Conservation (phyloP, 345 rosid species). For the Erucastrum elatum region DNA sequence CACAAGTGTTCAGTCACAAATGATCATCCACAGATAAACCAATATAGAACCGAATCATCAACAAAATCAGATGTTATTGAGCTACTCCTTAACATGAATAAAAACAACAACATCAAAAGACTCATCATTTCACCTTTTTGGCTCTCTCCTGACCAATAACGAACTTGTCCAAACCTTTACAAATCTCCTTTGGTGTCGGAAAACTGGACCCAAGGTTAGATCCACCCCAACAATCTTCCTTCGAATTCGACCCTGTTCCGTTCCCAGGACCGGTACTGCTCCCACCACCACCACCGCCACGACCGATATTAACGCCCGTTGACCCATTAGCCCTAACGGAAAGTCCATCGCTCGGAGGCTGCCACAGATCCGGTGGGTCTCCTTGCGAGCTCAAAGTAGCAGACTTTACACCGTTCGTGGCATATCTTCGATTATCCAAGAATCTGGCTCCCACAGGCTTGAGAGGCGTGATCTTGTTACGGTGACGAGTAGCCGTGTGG, state of each 20-base stretch:
- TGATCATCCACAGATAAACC: no score
- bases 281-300: slow-evolving; percentile 29
- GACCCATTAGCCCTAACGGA: slow-evolving; percentile 51
- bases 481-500: slow-evolving; percentile 49
- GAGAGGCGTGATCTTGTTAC: slow-evolving; percentile 55
- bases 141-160: slow-evolving; percentile 98
- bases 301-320: slow-evolving; percentile 41
- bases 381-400: slow-evolving; percentile 56
- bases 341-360: slow-evolving; percentile 89
- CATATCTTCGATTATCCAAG: slow-evolving; percentile 42
- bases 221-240: slow-evolving; percentile 92
- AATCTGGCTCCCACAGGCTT: slow-evolving; percentile 56
- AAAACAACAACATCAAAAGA: not conserved
- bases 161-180: slow-evolving; percentile 86
- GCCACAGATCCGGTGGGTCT: slow-evolving; percentile 99
- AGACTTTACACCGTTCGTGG: slow-evolving; percentile 16
- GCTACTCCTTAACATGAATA: no score
- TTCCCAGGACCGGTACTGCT: slow-evolving; percentile 27
- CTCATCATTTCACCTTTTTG: slow-evolving; percentile 64
- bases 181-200: slow-evolving; percentile 96
- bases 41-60: not conserved
- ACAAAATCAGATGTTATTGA: no score
- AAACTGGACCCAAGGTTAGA: slow-evolving; percentile 83
- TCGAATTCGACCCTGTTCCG: slow-evolving; percentile 50
- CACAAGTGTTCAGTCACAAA: no score